Percentiles rank a stretch among this genome's conserved stretches.
phyloP scores from a whole-genome alignment of 345 rosid species.

The Citrus glauca region DNA sequence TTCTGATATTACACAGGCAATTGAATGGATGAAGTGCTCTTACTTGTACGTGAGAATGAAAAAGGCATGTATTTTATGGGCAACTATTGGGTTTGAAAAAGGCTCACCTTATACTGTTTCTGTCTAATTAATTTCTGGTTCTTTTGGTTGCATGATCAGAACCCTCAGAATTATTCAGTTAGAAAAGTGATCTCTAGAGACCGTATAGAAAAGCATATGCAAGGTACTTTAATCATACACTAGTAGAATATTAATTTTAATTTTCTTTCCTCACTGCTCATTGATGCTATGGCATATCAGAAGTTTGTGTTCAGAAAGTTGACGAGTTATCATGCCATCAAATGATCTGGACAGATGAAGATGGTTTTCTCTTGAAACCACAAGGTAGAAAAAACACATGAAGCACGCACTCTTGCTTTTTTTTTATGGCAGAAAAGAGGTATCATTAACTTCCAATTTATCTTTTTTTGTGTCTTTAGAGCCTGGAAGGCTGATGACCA shows the following conservation, averaged over 20 bases:
- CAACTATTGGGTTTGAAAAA: background rate
- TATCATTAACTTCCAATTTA: constrained; percentile 3
- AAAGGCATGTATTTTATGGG: constrained; percentile 49
- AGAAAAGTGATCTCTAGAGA: constrained; percentile 71
- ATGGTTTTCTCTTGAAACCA: constrained; percentile 86
- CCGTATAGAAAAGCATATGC: constrained; percentile 77
- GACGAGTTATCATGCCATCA: constrained; percentile 73
- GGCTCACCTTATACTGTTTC: background rate
- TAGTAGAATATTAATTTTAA: constrained; percentile 7
- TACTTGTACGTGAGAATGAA: constrained; percentile 87
- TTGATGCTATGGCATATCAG: constrained; percentile 33
- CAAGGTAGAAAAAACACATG: constrained; percentile 47
- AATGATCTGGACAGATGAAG: constrained; percentile 86
- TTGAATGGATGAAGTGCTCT: constrained; percentile 98
- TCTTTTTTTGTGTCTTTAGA: constrained; percentile 35
- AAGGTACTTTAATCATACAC: constrained; percentile 42
- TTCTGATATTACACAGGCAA: constrained; percentile 77
- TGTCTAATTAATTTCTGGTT: constrained; percentile 9
- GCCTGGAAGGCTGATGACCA: constrained; percentile 96
- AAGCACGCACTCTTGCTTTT: constrained; percentile 8
- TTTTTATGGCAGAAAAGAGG: constrained; percentile 9
- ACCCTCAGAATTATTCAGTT: constrained; percentile 85
- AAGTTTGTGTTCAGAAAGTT: constrained; percentile 74
- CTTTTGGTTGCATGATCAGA: constrained; percentile 36
- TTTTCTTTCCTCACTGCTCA: constrained; percentile 21